Conservation (phyloP, 768 basidiomycete genomes). For the Strobilomyces confusus region DNA sequence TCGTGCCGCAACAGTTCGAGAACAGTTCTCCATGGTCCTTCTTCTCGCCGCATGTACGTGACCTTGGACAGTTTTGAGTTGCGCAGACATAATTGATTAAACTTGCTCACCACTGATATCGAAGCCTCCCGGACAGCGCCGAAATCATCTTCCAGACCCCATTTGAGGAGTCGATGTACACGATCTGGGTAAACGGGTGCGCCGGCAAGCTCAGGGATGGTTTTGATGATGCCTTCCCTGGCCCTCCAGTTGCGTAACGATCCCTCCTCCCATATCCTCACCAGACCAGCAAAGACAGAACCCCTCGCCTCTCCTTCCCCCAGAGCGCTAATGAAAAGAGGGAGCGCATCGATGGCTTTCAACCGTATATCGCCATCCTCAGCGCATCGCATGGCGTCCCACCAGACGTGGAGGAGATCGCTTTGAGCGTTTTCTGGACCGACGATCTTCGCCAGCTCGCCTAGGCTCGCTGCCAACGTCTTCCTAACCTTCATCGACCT, state of each 20-base stretch:
- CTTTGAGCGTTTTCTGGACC: conserved; percentile 60
- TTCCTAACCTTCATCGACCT: conserved; percentile 60
- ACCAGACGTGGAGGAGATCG: conserved; percentile 75
- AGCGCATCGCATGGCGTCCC: conserved; percentile 48
- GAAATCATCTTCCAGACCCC: conserved; percentile 70
- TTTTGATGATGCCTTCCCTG: conserved; percentile 62
- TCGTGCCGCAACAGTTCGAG: conserved; percentile 38
- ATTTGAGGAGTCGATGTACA: conserved; percentile 51
- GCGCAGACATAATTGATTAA: conserved; percentile 7
- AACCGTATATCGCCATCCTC: conserved; percentile 67
- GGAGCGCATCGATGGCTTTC: conserved; percentile 66
- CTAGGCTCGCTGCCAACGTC: conserved; percentile 83
- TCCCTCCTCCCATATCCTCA: conserved; percentile 54
- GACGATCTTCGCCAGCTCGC: conserved; percentile 84
- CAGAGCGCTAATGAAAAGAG: conserved; percentile 52
- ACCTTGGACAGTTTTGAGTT: conserved; percentile 36
- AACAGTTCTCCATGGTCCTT: conserved; percentile 33
- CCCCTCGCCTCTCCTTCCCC: conserved; percentile 43
- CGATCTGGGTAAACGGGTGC: conserved; percentile 41
- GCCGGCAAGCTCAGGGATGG: conserved; percentile 49
- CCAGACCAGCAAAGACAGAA: conserved; percentile 42
- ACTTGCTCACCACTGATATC: conserved; percentile 52
- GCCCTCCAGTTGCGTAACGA: conserved; percentile 76
- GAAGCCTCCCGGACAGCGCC: conserved; percentile 84
- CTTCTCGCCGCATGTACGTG: conserved; percentile 42